A percentile compares a stretch with the other conserved stretches of the same genome.
Conservation (phyloP, 371 early-diverging fungal species). For the Dinochytrium kinnereticum region DNA sequence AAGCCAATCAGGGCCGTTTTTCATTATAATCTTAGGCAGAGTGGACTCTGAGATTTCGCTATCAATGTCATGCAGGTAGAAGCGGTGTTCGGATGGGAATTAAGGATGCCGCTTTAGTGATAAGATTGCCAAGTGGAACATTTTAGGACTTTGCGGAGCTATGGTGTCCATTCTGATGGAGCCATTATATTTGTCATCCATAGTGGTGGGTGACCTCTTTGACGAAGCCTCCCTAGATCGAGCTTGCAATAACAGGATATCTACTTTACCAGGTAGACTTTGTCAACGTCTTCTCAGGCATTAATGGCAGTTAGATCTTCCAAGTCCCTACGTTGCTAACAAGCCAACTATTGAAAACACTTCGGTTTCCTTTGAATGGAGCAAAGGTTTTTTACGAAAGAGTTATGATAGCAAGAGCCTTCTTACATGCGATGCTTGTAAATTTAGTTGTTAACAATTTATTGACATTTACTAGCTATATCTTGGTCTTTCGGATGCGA, state of each 20-base stretch:
- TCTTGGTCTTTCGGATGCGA: not conserved
- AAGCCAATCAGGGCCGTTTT: not conserved
- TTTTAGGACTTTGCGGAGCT: slow-evolving; percentile 76
- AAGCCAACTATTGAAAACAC: not conserved
- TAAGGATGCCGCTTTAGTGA: slow-evolving; percentile 58
- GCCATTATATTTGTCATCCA: slow-evolving; percentile 72
- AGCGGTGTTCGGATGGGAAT: not conserved
- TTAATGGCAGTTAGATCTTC: not conserved
- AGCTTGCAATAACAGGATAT: slow-evolving; percentile 63
- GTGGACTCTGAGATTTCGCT: slow-evolving; percentile 76
- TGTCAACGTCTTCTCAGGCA: not conserved
- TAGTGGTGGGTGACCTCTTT: slow-evolving; percentile 72
- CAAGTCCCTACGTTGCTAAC: not conserved
- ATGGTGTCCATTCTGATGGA: slow-evolving; percentile 59
- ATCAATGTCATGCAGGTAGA: slow-evolving; percentile 83
- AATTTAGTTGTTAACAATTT: not conserved
- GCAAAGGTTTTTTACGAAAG: not conserved
- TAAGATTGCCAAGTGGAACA: slow-evolving; percentile 86
- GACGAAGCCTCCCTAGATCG: slow-evolving; percentile 63
- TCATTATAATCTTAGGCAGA: slow-evolving; percentile 44
- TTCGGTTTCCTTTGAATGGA: not conserved
- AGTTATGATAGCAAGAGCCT: not conserved
- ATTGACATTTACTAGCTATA: not conserved
- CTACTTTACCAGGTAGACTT: slow-evolving; percentile 22
- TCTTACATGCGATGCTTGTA: not conserved